Base-by-base conservation (phyloP, 176 grass and related monocot genomes). In the Cenchrus fungigraminus region DNA sequence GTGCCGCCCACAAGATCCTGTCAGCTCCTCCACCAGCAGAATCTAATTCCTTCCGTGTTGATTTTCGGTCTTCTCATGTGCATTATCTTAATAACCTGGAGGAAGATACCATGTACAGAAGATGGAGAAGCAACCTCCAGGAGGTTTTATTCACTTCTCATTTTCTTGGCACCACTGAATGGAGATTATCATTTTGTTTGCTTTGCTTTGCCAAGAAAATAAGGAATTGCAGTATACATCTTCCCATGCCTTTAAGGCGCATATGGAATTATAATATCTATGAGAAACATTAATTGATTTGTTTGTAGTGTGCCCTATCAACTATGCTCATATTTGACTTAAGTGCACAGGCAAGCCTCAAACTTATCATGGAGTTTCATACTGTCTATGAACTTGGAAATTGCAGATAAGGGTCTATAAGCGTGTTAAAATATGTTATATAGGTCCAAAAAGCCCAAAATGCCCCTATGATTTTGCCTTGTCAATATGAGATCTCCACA, bases 1-100 rank as follows among this genome's bases (percentile, higher is more conserved):
- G 81, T 85, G 90, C 89, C 46, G 86, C 85, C 82, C 84, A 46
- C 76, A 95, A 95, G 79, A 80, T 98, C 78, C 85, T 98, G 83
- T 95, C 91, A 82, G 85, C 91, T 79, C 22, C 90, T 61, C 91
- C 93, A 89, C 97, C 93, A 82, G 86, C 88, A 75, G 93, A 98
- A 84, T 94, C 86, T 82, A 94, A 91, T 87, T 76, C 89, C 73
- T 89, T 98, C 63, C 91, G 97, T 71, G 86, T 98, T 83, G 97
- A 98, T 65, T 98, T 98, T 51, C 97, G 97, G 71, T 95, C 91
- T 73, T 81, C 82, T 68, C 86, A 94, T 84, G 93, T 94, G 78
- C 97, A 98, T 82, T 98, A 94, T 84, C 85, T 98, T 78, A 98
- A 98, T 95, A 94, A 98, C 79, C 74, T 98, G 63, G 97, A 98